Conservation (phyloP, 1,284 basidiomycete species). For the Trichosporon faecale region DNA sequence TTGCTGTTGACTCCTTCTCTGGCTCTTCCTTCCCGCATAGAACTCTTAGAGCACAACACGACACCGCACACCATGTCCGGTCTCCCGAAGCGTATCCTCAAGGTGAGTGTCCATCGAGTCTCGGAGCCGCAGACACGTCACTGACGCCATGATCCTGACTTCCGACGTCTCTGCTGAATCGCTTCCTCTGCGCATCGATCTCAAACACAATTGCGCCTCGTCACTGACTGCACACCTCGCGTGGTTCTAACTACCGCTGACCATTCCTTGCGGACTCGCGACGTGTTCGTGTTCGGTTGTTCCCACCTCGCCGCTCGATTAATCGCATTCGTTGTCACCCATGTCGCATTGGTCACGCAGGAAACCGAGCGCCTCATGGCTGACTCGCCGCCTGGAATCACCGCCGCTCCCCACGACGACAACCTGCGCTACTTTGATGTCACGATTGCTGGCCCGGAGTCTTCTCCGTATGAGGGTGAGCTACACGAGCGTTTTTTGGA, state of each 20-base stretch:
- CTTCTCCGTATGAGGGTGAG: conserved; percentile 90
- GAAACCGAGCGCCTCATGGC: conserved; percentile 95
- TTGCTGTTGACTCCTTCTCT: neutral
- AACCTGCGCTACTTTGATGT: conserved; percentile 99
- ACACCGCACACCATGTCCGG: conserved; percentile 25
- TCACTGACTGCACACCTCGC: neutral
- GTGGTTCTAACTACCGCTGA: neutral
- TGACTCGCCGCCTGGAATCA: conserved; percentile 94
- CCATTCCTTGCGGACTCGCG: neutral
- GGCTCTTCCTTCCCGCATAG: neutral
- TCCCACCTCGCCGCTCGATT: neutral
- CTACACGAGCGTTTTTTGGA: conserved; percentile 24
- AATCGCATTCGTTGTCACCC: neutral
- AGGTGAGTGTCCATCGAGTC: conserved; percentile 35
- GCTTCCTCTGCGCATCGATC: neutral
- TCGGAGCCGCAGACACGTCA: neutral
- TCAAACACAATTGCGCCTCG: neutral
- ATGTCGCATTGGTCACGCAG: conserved; percentile 54
- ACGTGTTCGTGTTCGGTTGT: neutral
- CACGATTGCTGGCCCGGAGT: conserved; percentile 87
- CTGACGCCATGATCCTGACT: neutral
- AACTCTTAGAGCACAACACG: neutral
- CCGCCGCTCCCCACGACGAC: conserved; percentile 90
- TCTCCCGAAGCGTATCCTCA: conserved; percentile 53
- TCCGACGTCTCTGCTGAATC: neutral